Evolutionary conservation across 1,139 yeast species (phyloP).

Genomic region (Yamadazyma dushanensis): DNA sequence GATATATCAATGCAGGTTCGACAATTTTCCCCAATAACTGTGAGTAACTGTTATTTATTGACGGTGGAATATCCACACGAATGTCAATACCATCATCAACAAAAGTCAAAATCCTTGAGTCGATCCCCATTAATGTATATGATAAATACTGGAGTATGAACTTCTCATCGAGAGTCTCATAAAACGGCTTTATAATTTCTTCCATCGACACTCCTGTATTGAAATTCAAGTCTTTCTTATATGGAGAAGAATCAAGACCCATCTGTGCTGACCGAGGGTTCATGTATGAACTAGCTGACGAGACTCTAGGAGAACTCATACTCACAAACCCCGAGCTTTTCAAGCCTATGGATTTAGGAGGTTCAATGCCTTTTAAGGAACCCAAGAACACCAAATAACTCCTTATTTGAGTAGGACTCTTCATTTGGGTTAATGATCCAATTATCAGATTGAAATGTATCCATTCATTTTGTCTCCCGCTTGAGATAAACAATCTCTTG

Average conservation of each 20-base stretch:
- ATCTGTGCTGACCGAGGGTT: conserved; percentile 5
- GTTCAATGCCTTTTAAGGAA: conserved; percentile 16
- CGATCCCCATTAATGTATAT: conserved; percentile 71
- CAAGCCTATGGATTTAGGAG: background rate
- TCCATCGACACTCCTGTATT: conserved; percentile 13
- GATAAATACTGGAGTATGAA: conserved; percentile 59
- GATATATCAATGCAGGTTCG: conserved; percentile 75
- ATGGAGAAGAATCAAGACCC: conserved; percentile 8
- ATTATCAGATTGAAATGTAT: conserved; percentile 29
- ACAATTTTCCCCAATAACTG: conserved; percentile 57
- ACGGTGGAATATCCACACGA: conserved; percentile 44
- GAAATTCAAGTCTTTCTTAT: background rate
- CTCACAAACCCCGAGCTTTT: conserved; percentile 1
- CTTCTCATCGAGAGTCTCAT: conserved; percentile 42
- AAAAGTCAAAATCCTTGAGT: conserved; percentile 62
- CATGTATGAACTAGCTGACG: conserved; percentile 5
- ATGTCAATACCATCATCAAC: conserved; percentile 27
- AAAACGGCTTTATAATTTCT: conserved; percentile 31
- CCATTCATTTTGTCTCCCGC: conserved; percentile 31
- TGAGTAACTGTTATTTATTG: conserved; percentile 57
- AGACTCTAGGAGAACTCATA: conserved; percentile 4
- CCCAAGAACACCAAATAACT: conserved; percentile 38
- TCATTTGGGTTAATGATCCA: conserved; percentile 29
- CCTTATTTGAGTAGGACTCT: conserved; percentile 33
- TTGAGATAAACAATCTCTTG: conserved; percentile 28